Conservation (phyloP, 2,329 filamentous ascomycete species). For the Alternaria rosae region DNA sequence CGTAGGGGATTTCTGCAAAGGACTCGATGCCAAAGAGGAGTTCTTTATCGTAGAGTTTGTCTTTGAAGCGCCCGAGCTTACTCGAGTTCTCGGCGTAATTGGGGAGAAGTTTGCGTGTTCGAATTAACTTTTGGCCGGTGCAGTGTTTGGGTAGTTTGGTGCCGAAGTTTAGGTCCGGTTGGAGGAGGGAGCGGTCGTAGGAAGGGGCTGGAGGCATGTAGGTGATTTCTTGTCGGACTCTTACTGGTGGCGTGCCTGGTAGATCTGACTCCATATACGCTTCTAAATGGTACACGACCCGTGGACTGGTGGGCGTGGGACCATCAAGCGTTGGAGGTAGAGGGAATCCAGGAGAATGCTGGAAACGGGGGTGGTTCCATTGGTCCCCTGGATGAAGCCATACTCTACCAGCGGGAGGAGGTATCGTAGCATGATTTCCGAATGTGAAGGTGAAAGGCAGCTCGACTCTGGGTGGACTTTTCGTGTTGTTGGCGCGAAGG, state of each 20-base stretch:
- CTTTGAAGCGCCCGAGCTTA: conserved; percentile 30
- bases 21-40: conserved; percentile 29
- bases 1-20: conserved; percentile 30
- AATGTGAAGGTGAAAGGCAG: conserved; percentile 36
- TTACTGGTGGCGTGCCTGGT: conserved; percentile 4
- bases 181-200: conserved; percentile 23
- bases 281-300: conserved; percentile 28
- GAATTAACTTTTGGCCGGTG: conserved; percentile 30
- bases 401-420: conserved; percentile 18
- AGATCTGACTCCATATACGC: conserved; percentile 14
- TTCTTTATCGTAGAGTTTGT: conserved; percentile 30
- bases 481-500: conserved; percentile 28
- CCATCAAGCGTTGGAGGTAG: conserved; percentile 26
- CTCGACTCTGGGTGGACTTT: conserved; percentile 29
- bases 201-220: conserved; percentile 20
- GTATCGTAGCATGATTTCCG: conserved; percentile 23
- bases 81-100: conserved; percentile 25
- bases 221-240: conserved; percentile 18
- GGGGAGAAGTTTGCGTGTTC: conserved; percentile 32
- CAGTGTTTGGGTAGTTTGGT: conserved; percentile 24
- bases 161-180: conserved; percentile 25
- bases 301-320: conserved; percentile 6
- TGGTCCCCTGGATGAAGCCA: conserved; percentile 28
- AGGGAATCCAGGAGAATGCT: conserved; percentile 32
- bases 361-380: conserved; percentile 31